Evolutionary conservation across 768 basidiomycete genomes (phyloP), one percentile per base, ranked within the genome.

Genomic region (Peribolospora baueri): DNA sequence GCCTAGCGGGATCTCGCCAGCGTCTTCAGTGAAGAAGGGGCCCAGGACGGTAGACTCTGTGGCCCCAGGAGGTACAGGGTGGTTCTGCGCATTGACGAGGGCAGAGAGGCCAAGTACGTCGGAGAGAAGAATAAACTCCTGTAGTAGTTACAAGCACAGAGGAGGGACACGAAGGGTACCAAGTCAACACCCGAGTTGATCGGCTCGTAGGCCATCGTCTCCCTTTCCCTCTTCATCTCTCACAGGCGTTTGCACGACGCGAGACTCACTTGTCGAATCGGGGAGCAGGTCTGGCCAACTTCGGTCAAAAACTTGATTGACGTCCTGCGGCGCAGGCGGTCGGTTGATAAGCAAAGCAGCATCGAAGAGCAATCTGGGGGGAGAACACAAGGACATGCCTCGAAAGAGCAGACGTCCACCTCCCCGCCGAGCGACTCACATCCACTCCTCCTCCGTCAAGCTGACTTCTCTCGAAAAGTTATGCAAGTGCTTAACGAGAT

Each of bases 381-480:
- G 25, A 25, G 25, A 25, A 25, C 25, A 25, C 25, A 25, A 25
- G 1, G 25, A 25, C 25, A 25, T 1, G 25, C 25, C 25, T 25
- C 25, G 25, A 25, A 25, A 25, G 25, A 25, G 25, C 25, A 25
- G 25, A 25, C 25, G 25, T 25, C 25, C 25, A 1, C 25, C 25
- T 25, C 25, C 25, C 25, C n/a, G n/a, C 25, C 25, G 25, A 25
- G 25, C 25, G 25, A 25, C 25, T 25, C 25, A 25, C 63, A 64
- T 80, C 85, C 85, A 88, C 70, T 88, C 85, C 3, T 85, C 80
- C 1, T 77, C 81, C 13, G 84, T 83, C 52, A 87, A 66, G 53
- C 56, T 56, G 7, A 66, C 67, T 58, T 70, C 68, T 5, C 69
- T 63, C 36, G 67, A 67, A 60, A 71, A 70, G 39, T 67, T 65